These are phyloP conservation scores for Acanthamoeba divionensis DNA, from an alignment of 208 protist genomes.

Conservation along the genomic window DNA sequence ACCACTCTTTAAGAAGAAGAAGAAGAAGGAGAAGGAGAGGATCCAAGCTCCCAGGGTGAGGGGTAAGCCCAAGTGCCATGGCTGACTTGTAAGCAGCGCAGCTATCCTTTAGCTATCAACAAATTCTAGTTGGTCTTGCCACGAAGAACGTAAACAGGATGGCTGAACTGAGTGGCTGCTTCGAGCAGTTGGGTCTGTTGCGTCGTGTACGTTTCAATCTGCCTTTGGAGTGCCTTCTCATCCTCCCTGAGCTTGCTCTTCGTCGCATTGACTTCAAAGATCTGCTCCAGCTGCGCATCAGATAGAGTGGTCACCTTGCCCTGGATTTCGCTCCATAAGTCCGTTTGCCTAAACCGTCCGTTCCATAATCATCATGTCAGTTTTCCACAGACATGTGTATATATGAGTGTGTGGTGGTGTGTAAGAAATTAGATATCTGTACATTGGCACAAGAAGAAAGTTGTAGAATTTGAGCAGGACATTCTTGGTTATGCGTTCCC, in stretches of 20 bases:
- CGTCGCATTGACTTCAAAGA: conserved; percentile 69
- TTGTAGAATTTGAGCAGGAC: conserved; percentile 79
- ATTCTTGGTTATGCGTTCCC: conserved; percentile 72
- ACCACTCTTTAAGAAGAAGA: too few species aligned
- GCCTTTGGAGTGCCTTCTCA: conserved; percentile 64
- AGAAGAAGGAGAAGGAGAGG: too few species aligned
- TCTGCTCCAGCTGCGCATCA: conserved; percentile 64
- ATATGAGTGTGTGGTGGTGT: not conserved
- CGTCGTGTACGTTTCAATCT: conserved; percentile 57
- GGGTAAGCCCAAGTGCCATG: too few species aligned
- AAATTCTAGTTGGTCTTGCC: not conserved
- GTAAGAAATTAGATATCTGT: too few species aligned
- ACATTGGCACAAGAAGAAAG: conserved; percentile 75
- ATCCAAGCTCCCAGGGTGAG: too few species aligned
- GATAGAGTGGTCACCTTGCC: conserved; percentile 56
- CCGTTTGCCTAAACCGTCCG: conserved; percentile 47
- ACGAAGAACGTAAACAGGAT: conserved; percentile 47
- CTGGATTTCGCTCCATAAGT: conserved; percentile 74
- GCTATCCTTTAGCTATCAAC: too few species aligned
- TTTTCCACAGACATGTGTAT: not conserved
- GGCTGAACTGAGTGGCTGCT: conserved; percentile 58
- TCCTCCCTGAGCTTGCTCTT: conserved; percentile 67
- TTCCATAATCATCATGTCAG: not conserved
- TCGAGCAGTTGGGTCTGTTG: conserved; percentile 65
- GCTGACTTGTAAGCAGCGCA: too few species aligned